These are phyloP conservation scores for Clathrus columnatus DNA, from an alignment of 768 basidiomycete genomes.

Conservation along the genomic window DNA sequence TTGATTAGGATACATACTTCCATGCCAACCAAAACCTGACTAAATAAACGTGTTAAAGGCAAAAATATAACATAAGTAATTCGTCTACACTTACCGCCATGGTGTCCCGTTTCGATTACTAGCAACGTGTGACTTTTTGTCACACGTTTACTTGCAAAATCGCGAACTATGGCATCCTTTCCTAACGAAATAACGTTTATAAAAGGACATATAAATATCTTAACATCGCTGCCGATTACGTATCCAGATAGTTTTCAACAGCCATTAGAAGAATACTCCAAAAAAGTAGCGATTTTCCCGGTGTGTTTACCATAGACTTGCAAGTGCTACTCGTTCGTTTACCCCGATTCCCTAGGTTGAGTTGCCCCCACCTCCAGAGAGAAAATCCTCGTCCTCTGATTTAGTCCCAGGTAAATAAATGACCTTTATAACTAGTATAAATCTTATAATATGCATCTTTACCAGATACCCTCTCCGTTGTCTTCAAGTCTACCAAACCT, in stretches of 20 bases:
- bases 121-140: slow-evolving; percentile 6
- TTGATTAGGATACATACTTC: slow-evolving; percentile 34
- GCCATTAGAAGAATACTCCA: slow-evolving; percentile 54
- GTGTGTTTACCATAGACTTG: slow-evolving; percentile 30
- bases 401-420: slow-evolving; percentile 20
- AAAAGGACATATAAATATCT: slow-evolving; percentile 51
- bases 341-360: slow-evolving; percentile 35
- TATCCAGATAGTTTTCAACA: slow-evolving; percentile 74
- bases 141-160: neutral
- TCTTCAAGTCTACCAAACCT: slow-evolving; percentile 90
- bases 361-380: slow-evolving; percentile 52
- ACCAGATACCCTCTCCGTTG: slow-evolving; percentile 49
- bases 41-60: slow-evolving; percentile 18
- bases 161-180: slow-evolving; percentile 4
- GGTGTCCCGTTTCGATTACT: slow-evolving; percentile 11
- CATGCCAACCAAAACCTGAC: slow-evolving; percentile 61
- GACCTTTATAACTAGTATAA: neutral
- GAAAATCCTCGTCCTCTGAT: slow-evolving; percentile 28
- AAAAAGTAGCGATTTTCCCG: slow-evolving; percentile 59
- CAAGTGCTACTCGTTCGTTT: slow-evolving; percentile 6
- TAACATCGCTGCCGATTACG: slow-evolving; percentile 57
- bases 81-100: slow-evolving; percentile 32
- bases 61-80: neutral
- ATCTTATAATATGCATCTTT: slow-evolving; percentile 11
- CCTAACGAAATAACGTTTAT: slow-evolving; percentile 49